Conservation (phyloP, 495 filamentous ascomycete genomes). For the Recurvomyces mirabilis region DNA sequence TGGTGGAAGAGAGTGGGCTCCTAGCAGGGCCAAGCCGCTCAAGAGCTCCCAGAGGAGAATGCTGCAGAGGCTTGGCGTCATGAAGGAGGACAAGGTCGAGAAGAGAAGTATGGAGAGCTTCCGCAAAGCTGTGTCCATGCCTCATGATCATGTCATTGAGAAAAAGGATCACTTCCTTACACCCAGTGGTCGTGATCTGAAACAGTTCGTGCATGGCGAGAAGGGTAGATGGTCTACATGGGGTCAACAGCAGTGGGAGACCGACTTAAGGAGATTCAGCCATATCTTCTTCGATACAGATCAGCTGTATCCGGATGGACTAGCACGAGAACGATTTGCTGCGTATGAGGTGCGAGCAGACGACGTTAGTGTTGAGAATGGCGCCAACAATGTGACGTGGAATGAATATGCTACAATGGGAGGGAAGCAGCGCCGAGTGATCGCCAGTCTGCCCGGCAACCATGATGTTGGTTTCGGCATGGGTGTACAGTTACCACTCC, state of each 20-base stretch:
- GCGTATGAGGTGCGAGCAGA: slow-evolving; percentile 11
- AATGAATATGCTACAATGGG: slow-evolving; percentile 26
- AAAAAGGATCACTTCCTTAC: slow-evolving; percentile 5
- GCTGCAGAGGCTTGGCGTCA: slow-evolving; percentile 39
- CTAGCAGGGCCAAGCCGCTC: slow-evolving; percentile 37
- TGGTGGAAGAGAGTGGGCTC: slow-evolving; percentile 90
- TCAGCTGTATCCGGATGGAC: slow-evolving; percentile 13
- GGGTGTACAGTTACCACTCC: slow-evolving; percentile 65
- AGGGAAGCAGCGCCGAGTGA: slow-evolving; percentile 41
- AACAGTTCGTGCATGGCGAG: slow-evolving; percentile 14
- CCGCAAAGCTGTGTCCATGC: slow-evolving; percentile 3
- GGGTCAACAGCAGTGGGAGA: slow-evolving; percentile 18
- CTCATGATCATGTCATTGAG: slow-evolving; percentile 1
- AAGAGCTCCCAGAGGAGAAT: slow-evolving; percentile 56
- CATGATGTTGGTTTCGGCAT: slow-evolving; percentile 92
- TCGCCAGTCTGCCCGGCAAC: slow-evolving; percentile 81
- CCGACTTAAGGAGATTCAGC: slow-evolving; percentile 19
- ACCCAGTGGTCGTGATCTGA: slow-evolving; percentile 1
- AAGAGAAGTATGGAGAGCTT: slow-evolving; percentile 7
- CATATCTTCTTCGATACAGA: slow-evolving; percentile 19
- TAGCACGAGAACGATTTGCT: slow-evolving; percentile 6
- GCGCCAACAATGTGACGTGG: slow-evolving; percentile 6
- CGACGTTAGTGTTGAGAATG: slow-evolving; percentile 13
- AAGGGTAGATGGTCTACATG: slow-evolving; percentile 16
- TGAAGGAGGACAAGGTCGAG: background rate